Evolutionary conservation across 2,329 filamentous ascomycete species (phyloP), one percentile per base, ranked within the genome.

Genomic region (Dissoconium aciculare): DNA sequence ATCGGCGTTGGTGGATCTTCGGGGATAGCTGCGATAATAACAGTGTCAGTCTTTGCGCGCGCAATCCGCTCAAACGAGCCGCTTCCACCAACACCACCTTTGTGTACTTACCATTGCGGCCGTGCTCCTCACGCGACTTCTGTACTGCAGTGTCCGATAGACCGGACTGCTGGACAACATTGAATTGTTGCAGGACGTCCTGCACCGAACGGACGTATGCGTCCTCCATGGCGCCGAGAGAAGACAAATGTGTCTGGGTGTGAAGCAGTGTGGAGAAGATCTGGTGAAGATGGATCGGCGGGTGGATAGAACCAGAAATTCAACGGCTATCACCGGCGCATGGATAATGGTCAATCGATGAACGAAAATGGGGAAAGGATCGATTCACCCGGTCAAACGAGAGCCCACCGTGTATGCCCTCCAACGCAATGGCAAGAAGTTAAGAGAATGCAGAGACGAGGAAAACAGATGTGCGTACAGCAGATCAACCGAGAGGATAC

Each of bases 1-100:
- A 98, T 56, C 23, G 89, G 89, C 17, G 89, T 98, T 3, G 89
- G 84, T 32, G 89, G 89, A 43, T 98, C 89, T 62, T 98, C 89
- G 27, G 73, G 69, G 33, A 82, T 66, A 34, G 75, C 75, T 81
- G 40, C 26, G 2, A 9, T 19, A 16, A 5, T 30, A 36, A 50
- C 26, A 50, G 41, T 23, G 19, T 23, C n/a, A 23, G 19, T n/a
- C 9, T 11, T 12, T 12, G 14, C 26, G 12, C 8, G 14, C 26
- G 12, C 8, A 5, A 16, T 15, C 5, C n/a, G 17, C 6, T 9
- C 6, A 14, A 6, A 17, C 11, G 1, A 17, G 16, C 13, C 15
- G 19, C 13, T 8, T 14, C 9, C 16, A 23, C 8, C 19, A 15
- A 14, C 3, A n/a, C 3, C n/a, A 4, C 11, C n/a, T 11, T 8